These are phyloP conservation scores for Aspergillus sp. DNA, from an alignment of 2,329 filamentous ascomycete species.

Conservation along the genomic window DNA sequence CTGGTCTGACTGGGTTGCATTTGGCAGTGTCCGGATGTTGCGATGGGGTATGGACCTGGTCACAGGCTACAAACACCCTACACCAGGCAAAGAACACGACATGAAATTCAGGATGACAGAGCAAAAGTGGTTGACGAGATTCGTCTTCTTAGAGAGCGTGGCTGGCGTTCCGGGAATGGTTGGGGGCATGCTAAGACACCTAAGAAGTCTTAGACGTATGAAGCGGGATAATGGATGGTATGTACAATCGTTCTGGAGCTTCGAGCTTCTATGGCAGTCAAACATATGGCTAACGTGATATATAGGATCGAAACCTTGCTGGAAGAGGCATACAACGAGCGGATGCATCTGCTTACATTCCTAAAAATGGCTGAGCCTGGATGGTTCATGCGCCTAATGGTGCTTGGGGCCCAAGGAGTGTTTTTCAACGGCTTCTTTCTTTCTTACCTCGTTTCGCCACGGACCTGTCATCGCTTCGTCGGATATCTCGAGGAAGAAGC, in stretches of 20 bases:
- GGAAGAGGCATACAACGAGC: conserved; percentile 87
- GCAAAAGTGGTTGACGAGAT: conserved; percentile 83
- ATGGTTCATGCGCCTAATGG: conserved; percentile 88
- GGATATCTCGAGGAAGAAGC: conserved; percentile 97
- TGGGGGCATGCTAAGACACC: conserved; percentile 86
- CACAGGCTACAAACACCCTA: conserved; percentile 77
- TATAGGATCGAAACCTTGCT: conserved; percentile 83
- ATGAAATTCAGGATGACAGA: conserved; percentile 72
- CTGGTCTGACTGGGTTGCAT: conserved; percentile 75
- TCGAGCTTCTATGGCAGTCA: neutral
- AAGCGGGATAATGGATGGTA: conserved; percentile 89
- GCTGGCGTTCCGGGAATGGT: conserved; percentile 97
- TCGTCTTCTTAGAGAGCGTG: conserved; percentile 92
- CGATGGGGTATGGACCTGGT: conserved; percentile 78
- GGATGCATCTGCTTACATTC: conserved; percentile 91
- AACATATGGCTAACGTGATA: neutral
- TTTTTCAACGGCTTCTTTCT: conserved; percentile 96
- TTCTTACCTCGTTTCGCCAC: conserved; percentile 80
- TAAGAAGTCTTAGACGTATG: conserved; percentile 79
- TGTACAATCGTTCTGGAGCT: conserved; percentile 9
- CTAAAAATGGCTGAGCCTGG: conserved; percentile 86
- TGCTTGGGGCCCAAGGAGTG: conserved; percentile 88
- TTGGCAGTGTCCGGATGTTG: conserved; percentile 71
- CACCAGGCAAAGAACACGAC: conserved; percentile 39
- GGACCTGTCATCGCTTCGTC: conserved; percentile 90